These are phyloP conservation scores for Diddensiella transvaalensis DNA, from an alignment of 805 yeast species.

Conservation along the genomic window DNA sequence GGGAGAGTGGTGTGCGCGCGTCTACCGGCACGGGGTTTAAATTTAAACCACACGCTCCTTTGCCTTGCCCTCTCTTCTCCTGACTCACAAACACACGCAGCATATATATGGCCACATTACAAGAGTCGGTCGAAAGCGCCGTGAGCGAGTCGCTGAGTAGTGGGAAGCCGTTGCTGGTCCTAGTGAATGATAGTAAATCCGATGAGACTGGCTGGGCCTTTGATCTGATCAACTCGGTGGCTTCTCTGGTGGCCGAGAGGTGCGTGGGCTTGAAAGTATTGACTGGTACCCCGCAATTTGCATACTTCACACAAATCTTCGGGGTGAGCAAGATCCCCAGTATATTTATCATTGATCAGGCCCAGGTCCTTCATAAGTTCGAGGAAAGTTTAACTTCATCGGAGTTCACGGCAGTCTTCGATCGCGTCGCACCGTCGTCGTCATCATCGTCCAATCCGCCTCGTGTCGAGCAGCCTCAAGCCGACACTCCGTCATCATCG, in stretches of 20 bases:
- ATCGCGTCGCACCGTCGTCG: not conserved
- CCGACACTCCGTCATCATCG: too few species aligned
- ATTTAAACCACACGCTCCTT: not conserved
- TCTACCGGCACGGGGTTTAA: not conserved
- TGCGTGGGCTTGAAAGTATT: conserved; percentile 43
- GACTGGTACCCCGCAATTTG: conserved; percentile 43
- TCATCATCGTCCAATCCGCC: not conserved
- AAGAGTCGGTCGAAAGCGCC: conserved; percentile 19
- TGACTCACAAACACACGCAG: not conserved
- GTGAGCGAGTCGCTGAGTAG: conserved; percentile 15
- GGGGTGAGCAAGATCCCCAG: conserved; percentile 52
- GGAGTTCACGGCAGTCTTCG: not conserved
- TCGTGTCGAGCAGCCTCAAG: too few species aligned
- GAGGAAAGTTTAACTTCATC: conserved; percentile 31
- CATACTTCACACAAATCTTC: conserved; percentile 53
- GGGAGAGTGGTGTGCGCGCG: not conserved
- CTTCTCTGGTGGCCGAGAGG: conserved; percentile 17
- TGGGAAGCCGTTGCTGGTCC: conserved; percentile 19
- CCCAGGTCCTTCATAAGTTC: conserved; percentile 45
- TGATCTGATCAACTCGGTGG: not conserved
- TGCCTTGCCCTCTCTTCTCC: not conserved
- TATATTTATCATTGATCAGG: conserved; percentile 49
- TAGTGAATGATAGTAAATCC: conserved; percentile 7
- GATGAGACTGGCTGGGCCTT: conserved; percentile 8
- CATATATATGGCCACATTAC: conserved; percentile 4